phyloP scores from a whole-genome alignment of 2,329 filamentous ascomycete species.

The Pseudogymnoascus verrucosus region DNA sequence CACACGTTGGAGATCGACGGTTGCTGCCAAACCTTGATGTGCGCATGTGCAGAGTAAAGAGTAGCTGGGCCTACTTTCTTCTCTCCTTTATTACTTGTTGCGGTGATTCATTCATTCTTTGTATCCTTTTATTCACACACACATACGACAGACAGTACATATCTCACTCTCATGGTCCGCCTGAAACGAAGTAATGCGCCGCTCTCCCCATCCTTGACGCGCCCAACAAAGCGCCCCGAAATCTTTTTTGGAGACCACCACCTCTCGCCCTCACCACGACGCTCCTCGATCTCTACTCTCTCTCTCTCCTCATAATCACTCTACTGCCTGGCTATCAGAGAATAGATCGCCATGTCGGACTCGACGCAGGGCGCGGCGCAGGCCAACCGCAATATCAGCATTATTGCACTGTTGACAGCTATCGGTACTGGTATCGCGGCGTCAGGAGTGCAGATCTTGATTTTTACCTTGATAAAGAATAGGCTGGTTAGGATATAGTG shows the following conservation, averaged over 20 bases:
- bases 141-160: neutral
- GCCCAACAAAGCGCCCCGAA: conserved; percentile 1
- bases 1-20: neutral
- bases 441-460: conserved; percentile 43
- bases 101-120: neutral
- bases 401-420: conserved; percentile 27
- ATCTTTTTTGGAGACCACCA: neutral
- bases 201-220: neutral
- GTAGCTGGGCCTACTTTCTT: neutral
- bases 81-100: neutral
- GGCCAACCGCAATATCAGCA: conserved; percentile 22
- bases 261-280: neutral
- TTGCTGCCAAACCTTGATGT: neutral
- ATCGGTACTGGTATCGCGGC: conserved; percentile 24
- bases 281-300: neutral
- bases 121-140: neutral
- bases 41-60: neutral
- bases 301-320: neutral
- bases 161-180: neutral
- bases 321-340: neutral
- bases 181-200: neutral
- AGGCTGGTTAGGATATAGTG: conserved; percentile 79
- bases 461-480: conserved; percentile 71
- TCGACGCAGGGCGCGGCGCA: conserved; percentile 18
- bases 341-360: neutral